phyloP scores from a whole-genome alignment of 208 protist genomes.

The Leishmania braziliensis region DNA sequence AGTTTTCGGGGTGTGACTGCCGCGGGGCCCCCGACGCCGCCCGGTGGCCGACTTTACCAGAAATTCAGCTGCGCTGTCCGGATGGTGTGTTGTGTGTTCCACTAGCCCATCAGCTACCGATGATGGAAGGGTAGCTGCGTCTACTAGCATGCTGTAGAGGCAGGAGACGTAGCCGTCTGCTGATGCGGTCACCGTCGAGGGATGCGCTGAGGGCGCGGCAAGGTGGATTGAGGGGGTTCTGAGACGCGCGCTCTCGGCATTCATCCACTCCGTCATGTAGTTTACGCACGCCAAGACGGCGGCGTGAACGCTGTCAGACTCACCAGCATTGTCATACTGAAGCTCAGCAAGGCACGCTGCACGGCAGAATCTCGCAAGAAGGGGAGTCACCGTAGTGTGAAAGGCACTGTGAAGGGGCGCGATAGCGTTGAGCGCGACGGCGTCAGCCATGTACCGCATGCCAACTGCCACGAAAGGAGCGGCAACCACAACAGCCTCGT shows the following conservation, averaged over 20 bases:
- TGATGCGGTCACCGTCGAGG: background rate
- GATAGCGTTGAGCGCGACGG: slow-evolving; percentile 11
- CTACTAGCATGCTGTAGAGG: slow-evolving; percentile 19
- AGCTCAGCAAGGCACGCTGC: slow-evolving; percentile 7
- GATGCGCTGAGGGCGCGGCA: background rate
- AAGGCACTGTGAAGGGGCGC: slow-evolving; percentile 11
- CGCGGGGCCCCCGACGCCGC: slow-evolving; percentile 1
- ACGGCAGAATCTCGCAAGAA: slow-evolving; percentile 15
- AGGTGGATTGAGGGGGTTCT: background rate
- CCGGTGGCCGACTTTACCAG: slow-evolving; percentile 14
- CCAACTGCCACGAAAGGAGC: slow-evolving; percentile 14
- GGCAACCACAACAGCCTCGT: background rate
- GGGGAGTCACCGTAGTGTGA: slow-evolving; percentile 5
- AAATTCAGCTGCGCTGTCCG: slow-evolving; percentile 20
- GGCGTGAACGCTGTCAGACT: slow-evolving; percentile 24
- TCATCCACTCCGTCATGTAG: slow-evolving; percentile 16
- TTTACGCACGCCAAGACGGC: slow-evolving; percentile 21
- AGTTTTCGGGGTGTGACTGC: background rate
- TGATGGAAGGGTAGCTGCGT: slow-evolving; percentile 14
- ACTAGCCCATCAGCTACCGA: slow-evolving; percentile 10
- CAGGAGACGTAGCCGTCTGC: slow-evolving; percentile 6
- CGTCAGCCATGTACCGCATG: slow-evolving; percentile 30
- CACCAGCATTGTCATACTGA: slow-evolving; percentile 20
- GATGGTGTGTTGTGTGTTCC: slow-evolving; percentile 21
- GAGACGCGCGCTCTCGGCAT: background rate